phyloP scores from a whole-genome alignment of 306 rosid species.

The Cucurbita moschata region DNA sequence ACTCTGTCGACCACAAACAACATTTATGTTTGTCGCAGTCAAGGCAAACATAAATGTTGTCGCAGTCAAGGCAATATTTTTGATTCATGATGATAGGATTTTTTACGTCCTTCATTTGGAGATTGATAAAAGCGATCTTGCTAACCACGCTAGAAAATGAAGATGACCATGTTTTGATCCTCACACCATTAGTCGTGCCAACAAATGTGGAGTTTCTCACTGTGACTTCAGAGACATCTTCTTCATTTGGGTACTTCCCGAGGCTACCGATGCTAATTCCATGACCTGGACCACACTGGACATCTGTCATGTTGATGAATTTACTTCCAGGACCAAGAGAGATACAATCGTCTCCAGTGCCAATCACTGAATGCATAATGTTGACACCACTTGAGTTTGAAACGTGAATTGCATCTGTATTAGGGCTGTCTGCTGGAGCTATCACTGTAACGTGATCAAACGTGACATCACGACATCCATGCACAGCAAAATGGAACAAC shows the following conservation, averaged over 20 bases:
- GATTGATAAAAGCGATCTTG: constrained; percentile 2
- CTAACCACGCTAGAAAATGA: constrained; percentile 1
- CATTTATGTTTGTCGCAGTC: not conserved
- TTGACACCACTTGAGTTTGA: not conserved
- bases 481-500: not conserved
- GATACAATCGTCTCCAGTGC: constrained; percentile 24
- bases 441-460: not conserved
- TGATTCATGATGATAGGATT: constrained; percentile 21
- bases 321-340: constrained; percentile 13
- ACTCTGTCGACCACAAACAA: constrained; percentile 1
- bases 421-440: constrained; percentile 17
- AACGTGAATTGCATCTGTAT: constrained; percentile 28
- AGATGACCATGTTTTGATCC: constrained; percentile 23
- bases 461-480: constrained; percentile 16
- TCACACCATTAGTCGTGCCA: constrained; percentile 25
- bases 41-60: too few relatives aligned
- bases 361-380: constrained; percentile 3
- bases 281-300: constrained; percentile 25
- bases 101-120: not conserved
- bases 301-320: not conserved
- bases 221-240: not conserved
- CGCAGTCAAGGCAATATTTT: not conserved
- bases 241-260: not conserved
- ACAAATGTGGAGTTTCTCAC: constrained; percentile 9
- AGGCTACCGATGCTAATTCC: constrained; percentile 34